Base-by-base conservation (phyloP, 1,284 basidiomycete species). In the Trametes sp. region DNA sequence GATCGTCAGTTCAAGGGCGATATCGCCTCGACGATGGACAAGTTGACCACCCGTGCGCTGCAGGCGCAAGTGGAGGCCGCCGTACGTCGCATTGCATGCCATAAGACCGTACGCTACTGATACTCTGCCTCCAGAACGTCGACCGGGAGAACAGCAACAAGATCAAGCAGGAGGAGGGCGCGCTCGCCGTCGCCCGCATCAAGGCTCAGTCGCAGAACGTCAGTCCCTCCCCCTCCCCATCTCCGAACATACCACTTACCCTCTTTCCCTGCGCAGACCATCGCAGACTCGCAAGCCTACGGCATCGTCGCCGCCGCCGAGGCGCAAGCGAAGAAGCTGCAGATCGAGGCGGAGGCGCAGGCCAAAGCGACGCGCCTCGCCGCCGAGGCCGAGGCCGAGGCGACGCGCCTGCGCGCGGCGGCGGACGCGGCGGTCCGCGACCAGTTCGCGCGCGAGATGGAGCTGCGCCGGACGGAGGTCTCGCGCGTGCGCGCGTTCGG, bases 11-110 rank as follows among this genome's bases (percentile, higher is more conserved):
- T 93, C 80, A 93, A 93, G 78, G 91, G 81, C 35, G 86, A 94
- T 66, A 92, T 93, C 64, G 92, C 91, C 0, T 79, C 84, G 26
- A 92, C 91, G 0, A 93, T 93, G 92, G 90, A 93, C 72, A 90
- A 90, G 70, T 79, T 93, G 55, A 93, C 91, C 3, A 92, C 91
- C 10, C 83, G 91, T 69, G 92, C 90, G 11, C 78, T 93, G 45
- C 89, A 93, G 73, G 89, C 91, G 7, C 91, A 93, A 75, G 91
- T 93, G 41, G 91, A 93, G 74, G 91, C 92, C 59, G 90, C 92
- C 24, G 88, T 89, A 74, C 70, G 86, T 80, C 14, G 35, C 50
- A 29, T 10, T 23, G 49, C 38, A 5, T n/a, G 33, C 28, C 33
- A 7, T 31, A 14, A 29, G 4, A 19, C 28, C 8, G 1, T 11